Conservation (phyloP, 441 rosid genomes). For the Euphorbia schlechtendalii region DNA sequence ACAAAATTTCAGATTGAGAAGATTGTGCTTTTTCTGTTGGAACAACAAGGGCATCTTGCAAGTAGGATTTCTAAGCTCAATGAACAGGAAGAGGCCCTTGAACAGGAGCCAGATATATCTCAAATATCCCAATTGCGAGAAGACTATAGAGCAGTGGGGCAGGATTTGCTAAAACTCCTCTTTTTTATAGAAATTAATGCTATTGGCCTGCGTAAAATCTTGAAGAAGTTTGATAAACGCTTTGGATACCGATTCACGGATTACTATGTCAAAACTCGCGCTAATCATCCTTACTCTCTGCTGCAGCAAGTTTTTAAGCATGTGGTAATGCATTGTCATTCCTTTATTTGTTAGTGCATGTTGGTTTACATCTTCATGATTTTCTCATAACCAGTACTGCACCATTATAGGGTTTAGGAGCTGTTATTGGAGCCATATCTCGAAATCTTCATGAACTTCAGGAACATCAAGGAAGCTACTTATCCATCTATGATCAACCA, state of each 20-base stretch:
- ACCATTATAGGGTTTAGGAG: slow-evolving; percentile 81
- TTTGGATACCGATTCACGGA: slow-evolving; percentile 86
- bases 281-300: slow-evolving; percentile 98
- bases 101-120: slow-evolving; percentile 58
- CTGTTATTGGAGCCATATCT: slow-evolving; percentile 95
- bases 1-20: slow-evolving; percentile 73
- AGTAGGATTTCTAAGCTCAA: slow-evolving; percentile 60
- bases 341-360: too few relatives aligned
- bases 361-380: not conserved
- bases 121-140: slow-evolving; percentile 60
- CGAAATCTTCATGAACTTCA: slow-evolving; percentile 98
- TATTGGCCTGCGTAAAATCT: slow-evolving; percentile 82
- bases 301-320: slow-evolving; percentile 98
- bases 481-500: slow-evolving; percentile 91
- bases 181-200: slow-evolving; percentile 86
- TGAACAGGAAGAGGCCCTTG: slow-evolving; percentile 62
- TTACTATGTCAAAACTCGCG: slow-evolving; percentile 88
- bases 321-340: slow-evolving; percentile 55
- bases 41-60: slow-evolving; percentile 91
- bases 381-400: slow-evolving; percentile 16
- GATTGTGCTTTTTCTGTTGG: slow-evolving; percentile 87
- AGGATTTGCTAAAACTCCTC: slow-evolving; percentile 77
- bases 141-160: slow-evolving; percentile 72
- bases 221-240: slow-evolving; percentile 95
- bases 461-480: slow-evolving; percentile 88